Conservation (phyloP, 2,329 filamentous ascomycete genomes). For the Pleoardoris graminearum region DNA sequence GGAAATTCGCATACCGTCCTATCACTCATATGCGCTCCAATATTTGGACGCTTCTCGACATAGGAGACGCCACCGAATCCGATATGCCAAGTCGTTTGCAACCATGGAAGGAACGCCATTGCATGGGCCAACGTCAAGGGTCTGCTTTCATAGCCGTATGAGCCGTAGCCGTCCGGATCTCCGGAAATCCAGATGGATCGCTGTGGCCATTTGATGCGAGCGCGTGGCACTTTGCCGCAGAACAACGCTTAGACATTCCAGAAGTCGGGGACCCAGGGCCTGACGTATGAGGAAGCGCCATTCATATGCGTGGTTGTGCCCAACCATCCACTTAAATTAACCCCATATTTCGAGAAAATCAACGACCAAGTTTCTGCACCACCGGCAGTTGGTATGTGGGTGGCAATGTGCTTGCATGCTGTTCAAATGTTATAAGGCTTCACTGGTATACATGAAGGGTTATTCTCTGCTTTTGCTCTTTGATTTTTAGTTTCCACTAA, state of each 20-base stretch:
- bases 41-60: not conserved
- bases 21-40: too few species aligned
- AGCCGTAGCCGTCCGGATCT: conserved; percentile 10
- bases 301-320: conserved; percentile 27
- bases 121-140: conserved; percentile 4
- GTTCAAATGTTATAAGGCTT: conserved; percentile 41
- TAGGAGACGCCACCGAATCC: conserved; percentile 3
- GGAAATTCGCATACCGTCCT: conserved; percentile 1
- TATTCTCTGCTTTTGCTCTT: conserved; percentile 10
- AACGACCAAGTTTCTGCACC: conserved; percentile 27
- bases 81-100: conserved; percentile 10
- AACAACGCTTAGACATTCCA: conserved; percentile 15
- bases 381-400: conserved; percentile 32
- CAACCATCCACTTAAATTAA: conserved; percentile 38
- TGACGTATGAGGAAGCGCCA: conserved; percentile 19
- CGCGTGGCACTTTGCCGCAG: conserved; percentile 17
- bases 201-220: conserved; percentile 15
- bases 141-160: conserved; percentile 4
- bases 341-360: conserved; percentile 27
- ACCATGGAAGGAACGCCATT: not conserved
- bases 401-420: conserved; percentile 13
- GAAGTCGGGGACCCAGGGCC: conserved; percentile 16
- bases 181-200: conserved; percentile 7
- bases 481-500: conserved; percentile 5
- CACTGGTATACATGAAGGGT: conserved; percentile 22